Conservation (phyloP, 2,329 filamentous ascomycete genomes). For the Akanthomyces lecanii region DNA sequence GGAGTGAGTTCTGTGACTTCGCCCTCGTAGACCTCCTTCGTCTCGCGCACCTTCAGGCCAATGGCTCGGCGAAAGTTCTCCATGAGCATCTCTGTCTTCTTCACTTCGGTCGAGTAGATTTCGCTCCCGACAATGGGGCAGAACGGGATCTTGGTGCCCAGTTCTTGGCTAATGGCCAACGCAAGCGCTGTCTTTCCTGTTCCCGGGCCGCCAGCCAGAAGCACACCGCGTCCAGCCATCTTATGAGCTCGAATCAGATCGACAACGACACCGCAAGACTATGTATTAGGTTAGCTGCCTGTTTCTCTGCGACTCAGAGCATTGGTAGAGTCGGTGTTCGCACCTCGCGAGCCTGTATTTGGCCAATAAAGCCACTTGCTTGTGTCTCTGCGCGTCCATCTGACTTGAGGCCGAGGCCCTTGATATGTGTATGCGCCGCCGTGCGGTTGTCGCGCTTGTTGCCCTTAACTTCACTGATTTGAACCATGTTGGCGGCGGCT, state of each 20-base stretch:
- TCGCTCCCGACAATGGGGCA: constrained; percentile 98
- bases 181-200: constrained; percentile 97
- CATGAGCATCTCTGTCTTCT: constrained; percentile 99
- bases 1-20: constrained; percentile 97
- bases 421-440: constrained; percentile 96
- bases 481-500: constrained; percentile 59
- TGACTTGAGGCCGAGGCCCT: constrained; percentile 78
- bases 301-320: neutral
- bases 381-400: constrained; percentile 83
- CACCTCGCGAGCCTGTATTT: constrained; percentile 84
- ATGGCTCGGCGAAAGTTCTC: constrained; percentile 98
- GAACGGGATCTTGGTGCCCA: constrained; percentile 97
- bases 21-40: constrained; percentile 98
- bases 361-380: constrained; percentile 82
- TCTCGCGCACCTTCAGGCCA: constrained; percentile 93
- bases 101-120: constrained; percentile 95
- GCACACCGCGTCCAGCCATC: constrained; percentile 91
- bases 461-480: constrained; percentile 92
- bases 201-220: constrained; percentile 90
- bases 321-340: constrained; percentile 20
- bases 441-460: constrained; percentile 94
- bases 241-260: constrained; percentile 95
- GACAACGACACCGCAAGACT: constrained; percentile 94
- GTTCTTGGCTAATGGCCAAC: constrained; percentile 90
- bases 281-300: constrained; percentile 1